phyloP scores from a whole-genome alignment of 176 grass and related monocot genomes.

The Carex myosuroides region DNA sequence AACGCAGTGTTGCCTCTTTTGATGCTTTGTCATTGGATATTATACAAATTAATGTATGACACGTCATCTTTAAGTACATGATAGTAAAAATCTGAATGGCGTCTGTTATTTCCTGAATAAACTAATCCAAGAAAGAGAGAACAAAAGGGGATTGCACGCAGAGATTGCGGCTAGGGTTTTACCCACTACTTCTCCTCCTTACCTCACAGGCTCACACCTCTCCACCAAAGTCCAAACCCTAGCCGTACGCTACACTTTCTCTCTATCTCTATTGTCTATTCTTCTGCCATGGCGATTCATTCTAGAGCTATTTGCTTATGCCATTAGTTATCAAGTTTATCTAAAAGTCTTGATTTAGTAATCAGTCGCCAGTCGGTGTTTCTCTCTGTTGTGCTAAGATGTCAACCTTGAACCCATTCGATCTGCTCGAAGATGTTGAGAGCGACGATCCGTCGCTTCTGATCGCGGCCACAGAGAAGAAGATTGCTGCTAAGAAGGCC shows the following conservation, averaged over 20 bases:
- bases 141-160: constrained; percentile 16
- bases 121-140: constrained; percentile 10
- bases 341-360: not conserved
- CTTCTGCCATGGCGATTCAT: constrained; percentile 30
- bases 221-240: constrained; percentile 24
- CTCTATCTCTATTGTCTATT: not conserved
- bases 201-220: constrained; percentile 6
- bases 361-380: not conserved
- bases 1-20: not conserved
- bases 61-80: not conserved
- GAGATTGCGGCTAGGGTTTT: constrained; percentile 78
- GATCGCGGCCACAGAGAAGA: constrained; percentile 54
- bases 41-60: not conserved
- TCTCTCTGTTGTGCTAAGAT: constrained; percentile 26
- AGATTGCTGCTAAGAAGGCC: constrained; percentile 37
- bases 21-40: not conserved
- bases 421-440: constrained; percentile 76
- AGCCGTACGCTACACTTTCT: not conserved
- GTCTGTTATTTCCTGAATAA: not conserved
- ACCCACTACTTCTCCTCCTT: constrained; percentile 16
- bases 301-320: not conserved
- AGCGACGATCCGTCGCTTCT: constrained; percentile 55
- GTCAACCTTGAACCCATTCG: constrained; percentile 56
- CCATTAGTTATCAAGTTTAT: not conserved
- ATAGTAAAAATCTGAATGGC: not conserved